Conservation (phyloP, 805 yeast genomes). For the Suhomyces vadensis region DNA sequence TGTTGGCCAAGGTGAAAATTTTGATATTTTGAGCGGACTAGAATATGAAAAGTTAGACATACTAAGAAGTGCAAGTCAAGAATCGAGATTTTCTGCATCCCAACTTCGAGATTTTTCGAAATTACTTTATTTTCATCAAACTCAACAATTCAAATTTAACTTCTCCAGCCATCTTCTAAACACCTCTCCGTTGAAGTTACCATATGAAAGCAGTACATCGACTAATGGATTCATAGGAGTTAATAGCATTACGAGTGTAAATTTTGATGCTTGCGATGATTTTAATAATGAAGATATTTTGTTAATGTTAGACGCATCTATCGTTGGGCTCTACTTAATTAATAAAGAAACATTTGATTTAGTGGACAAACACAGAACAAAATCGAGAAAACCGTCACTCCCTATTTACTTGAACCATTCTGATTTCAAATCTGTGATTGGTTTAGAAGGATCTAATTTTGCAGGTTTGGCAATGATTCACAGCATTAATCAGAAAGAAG, state of each 20-base stretch:
- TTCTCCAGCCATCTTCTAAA: constrained; percentile 25
- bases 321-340: constrained; percentile 41
- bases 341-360: constrained; percentile 16
- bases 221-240: constrained; percentile 20
- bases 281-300: constrained; percentile 27
- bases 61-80: constrained; percentile 34
- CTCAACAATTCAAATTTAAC: constrained; percentile 14
- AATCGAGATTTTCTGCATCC: constrained; percentile 45
- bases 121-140: constrained; percentile 55
- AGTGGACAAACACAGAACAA: background rate
- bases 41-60: constrained; percentile 25
- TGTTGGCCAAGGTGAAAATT: constrained; percentile 22
- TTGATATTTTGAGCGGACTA: constrained; percentile 30
- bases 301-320: constrained; percentile 41
- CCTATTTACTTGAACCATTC: constrained; percentile 23
- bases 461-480: constrained; percentile 65
- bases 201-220: constrained; percentile 22
- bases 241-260: constrained; percentile 25
- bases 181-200: constrained; percentile 26
- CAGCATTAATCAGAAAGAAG: constrained; percentile 48
- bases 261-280: constrained; percentile 18
- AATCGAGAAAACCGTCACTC: background rate
- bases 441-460: constrained; percentile 22
- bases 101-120: constrained; percentile 54
- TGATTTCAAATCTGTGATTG: constrained; percentile 10